Evolutionary conservation across 176 grass and related monocot species (phyloP).

Genomic region (Aegilops tauschii): DNA sequence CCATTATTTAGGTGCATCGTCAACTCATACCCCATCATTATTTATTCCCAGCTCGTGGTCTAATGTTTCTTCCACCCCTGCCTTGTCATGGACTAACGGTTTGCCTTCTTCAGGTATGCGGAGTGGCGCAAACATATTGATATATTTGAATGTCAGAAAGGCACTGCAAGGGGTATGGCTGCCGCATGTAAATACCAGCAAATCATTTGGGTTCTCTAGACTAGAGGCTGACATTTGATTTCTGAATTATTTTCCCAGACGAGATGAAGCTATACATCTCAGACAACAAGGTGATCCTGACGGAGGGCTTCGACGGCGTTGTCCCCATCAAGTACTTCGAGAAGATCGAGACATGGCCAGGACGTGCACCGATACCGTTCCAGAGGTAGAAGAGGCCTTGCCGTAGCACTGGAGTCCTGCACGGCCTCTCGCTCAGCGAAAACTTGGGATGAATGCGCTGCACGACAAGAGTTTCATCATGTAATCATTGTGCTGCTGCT

Average conservation of each 20-base stretch:
- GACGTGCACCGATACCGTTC: conserved; percentile 43
- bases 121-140: conserved; percentile 66
- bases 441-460: neutral
- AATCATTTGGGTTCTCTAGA: neutral
- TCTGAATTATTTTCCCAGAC: conserved; percentile 33
- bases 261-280: conserved; percentile 82
- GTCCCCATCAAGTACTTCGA: conserved; percentile 74
- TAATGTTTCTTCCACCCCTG: neutral
- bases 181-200: neutral
- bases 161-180: conserved; percentile 73
- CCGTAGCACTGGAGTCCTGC: neutral
- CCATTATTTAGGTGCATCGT: neutral
- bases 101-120: conserved; percentile 60
- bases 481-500: neutral
- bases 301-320: conserved; percentile 62
- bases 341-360: conserved; percentile 82
- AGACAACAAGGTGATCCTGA: conserved; percentile 83
- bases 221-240: neutral
- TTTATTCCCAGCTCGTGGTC: neutral
- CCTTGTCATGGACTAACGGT: neutral
- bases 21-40: neutral
- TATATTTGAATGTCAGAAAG: conserved; percentile 79
- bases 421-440: neutral
- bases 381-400: neutral
- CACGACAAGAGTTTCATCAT: neutral